A percentile compares a stretch with the other conserved stretches of the same genome.
These are phyloP conservation scores for Paraphoma chrysanthemicola DNA, from an alignment of 2,329 filamentous ascomycete species.

Conservation along the genomic window DNA sequence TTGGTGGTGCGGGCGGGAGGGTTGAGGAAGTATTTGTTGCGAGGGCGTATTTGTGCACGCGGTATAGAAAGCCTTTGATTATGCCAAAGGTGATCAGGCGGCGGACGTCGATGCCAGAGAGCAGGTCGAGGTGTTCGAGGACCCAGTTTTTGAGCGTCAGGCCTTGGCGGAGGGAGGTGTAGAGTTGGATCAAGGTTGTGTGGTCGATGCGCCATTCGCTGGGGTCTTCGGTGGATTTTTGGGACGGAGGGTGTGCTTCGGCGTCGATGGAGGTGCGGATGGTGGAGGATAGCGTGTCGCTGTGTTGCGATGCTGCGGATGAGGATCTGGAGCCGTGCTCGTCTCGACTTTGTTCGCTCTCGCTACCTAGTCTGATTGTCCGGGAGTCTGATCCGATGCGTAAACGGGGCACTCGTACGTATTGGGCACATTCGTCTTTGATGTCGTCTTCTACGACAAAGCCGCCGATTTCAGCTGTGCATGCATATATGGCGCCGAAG, in stretches of 20 bases:
- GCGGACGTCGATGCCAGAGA: constrained; percentile 83
- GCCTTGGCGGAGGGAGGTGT: constrained; percentile 83
- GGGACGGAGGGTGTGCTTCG: constrained; percentile 4
- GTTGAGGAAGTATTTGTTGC: constrained; percentile 44
- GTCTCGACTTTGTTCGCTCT: constrained; percentile 19
- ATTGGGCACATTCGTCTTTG: constrained; percentile 86
- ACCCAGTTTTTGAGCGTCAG: constrained; percentile 89
- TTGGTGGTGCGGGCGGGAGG: constrained; percentile 35
- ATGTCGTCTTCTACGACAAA: constrained; percentile 79
- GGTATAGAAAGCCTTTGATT: constrained; percentile 92
- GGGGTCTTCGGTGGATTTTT: constrained; percentile 12
- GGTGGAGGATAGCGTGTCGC: constrained; percentile 19
- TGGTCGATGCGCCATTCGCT: constrained; percentile 28
- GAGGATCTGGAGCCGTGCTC: constrained; percentile 32
- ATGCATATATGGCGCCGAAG: constrained; percentile 89
- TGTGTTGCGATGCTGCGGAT: constrained; percentile 21
- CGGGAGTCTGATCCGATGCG: constrained; percentile 22
- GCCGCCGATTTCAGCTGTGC: constrained; percentile 76
- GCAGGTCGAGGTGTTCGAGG: constrained; percentile 72
- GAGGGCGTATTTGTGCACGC: constrained; percentile 89
- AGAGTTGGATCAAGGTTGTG: constrained; percentile 74
- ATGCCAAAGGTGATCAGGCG: constrained; percentile 94
- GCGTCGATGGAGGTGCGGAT: constrained; percentile 15
- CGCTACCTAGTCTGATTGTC: constrained; percentile 21
- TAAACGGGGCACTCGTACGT: constrained; percentile 64